Base-by-base conservation (phyloP, 768 basidiomycete species). In the Botryobasidium botryosum region DNA sequence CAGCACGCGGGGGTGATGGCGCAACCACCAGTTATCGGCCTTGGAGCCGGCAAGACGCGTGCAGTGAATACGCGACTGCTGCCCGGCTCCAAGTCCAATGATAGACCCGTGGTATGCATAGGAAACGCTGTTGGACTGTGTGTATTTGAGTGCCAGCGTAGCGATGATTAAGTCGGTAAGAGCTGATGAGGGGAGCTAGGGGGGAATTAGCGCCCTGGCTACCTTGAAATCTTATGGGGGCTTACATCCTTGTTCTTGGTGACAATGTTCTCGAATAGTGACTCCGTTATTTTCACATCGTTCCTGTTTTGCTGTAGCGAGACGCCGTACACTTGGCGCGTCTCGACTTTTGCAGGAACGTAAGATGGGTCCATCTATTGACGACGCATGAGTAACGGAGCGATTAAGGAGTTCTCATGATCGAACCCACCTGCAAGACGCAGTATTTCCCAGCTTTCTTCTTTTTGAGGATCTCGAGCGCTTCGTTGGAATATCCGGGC, bases 361-460 rank as follows among this genome's bases (percentile, higher is more conserved):
- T 87, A 99, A 12, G 61, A 62, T 6, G 88, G 79, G 58, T 97
- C 83, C 61, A 97, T 92, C 91, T 97, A 52, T 5, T 21, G 27
- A 40, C 29, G 20, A 18, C 29, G 18, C 17, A 40, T 10, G 18
- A 17, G 18, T 13, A n/a, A n/a, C 4, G 4, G 21, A 33, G 13
- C 10, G 17, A 35, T 20, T 45, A 31, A 28, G 5, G 1, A 20
- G 39, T 23, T 20, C 10, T 5, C 15, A 37, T 2, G n/a, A 20
- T 18, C 21, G 15, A 28, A 23, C 3, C 63, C 50, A 88, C 90
- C 74, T 94, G 72, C 12, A 99, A 73, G 12, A 99, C 87, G 55
- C 92, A 97, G 65, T 99, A 99, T 60, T 97, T 99, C 26, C 94
- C 94, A 12, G 73, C 86, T 66, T 99, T 99, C 71, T 99, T 99